These are phyloP conservation scores for Russula griseocarnosa DNA, from an alignment of 768 basidiomycete species.

Conservation along the genomic window DNA sequence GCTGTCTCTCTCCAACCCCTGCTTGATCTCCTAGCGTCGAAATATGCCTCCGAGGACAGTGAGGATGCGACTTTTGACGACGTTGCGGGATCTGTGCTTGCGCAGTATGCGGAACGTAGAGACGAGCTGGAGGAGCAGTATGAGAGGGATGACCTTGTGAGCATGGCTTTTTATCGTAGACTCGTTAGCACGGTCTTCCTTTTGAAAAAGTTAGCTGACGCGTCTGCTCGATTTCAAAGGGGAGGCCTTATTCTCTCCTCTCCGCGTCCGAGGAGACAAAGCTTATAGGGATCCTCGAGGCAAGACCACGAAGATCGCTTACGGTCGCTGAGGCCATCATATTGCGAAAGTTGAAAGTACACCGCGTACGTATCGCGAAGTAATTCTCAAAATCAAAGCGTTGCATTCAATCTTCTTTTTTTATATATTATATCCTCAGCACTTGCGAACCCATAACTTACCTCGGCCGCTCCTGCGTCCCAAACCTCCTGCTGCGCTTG, in stretches of 20 bases:
- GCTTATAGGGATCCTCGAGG: constrained; percentile 17
- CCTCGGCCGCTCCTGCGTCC: constrained; percentile 21
- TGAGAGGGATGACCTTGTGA: constrained; percentile 24
- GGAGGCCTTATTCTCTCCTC: constrained; percentile 24
- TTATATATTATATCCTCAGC: not conserved
- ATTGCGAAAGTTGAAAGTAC: constrained; percentile 28
- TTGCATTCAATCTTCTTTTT: not conserved
- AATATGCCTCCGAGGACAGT: constrained; percentile 18
- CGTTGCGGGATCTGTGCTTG: constrained; percentile 8
- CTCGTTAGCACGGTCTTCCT: too few relatives aligned
- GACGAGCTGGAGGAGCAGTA: constrained; percentile 16
- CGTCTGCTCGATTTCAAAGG: constrained; percentile 2
- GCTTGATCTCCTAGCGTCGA: constrained; percentile 19
- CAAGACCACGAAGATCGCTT: constrained; percentile 5
- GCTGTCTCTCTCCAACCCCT: constrained; percentile 24
- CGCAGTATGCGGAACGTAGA: constrained; percentile 13
- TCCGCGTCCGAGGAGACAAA: constrained; percentile 18
- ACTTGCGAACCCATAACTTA: constrained; percentile 30
- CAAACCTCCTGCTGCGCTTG: constrained; percentile 32
- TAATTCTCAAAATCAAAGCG: not conserved
- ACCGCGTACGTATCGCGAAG: constrained; percentile 14
- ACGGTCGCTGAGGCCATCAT: constrained; percentile 23
- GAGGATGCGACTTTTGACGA: constrained; percentile 22
- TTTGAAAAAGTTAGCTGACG: not conserved
- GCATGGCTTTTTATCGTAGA: not conserved